Evolutionary conservation across 805 yeast genomes (phyloP).

Genomic region (Wickerhamiella kazuoi): DNA sequence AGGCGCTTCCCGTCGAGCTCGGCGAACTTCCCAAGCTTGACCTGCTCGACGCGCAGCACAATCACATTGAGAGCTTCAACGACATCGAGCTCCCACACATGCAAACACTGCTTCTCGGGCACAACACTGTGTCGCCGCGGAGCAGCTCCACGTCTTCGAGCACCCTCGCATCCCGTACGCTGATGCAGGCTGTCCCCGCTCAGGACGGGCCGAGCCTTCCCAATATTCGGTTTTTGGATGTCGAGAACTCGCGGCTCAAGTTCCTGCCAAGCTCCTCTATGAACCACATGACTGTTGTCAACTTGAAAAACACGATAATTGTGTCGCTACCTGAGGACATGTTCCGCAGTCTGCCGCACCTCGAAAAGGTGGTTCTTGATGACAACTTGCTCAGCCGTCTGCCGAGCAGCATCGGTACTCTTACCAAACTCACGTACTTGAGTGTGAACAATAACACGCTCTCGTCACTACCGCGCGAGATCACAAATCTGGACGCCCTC

Average conservation of each 20-base stretch:
- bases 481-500: slow-evolving; percentile 42
- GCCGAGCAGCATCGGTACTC: slow-evolving; percentile 47
- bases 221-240: slow-evolving; percentile 28
- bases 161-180: not conserved
- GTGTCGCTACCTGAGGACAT: slow-evolving; percentile 53
- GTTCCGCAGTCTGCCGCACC: slow-evolving; percentile 39
- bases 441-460: slow-evolving; percentile 63
- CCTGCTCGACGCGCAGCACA: slow-evolving; percentile 60
- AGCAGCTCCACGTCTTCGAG: not conserved
- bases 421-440: slow-evolving; percentile 43
- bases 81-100: slow-evolving; percentile 17
- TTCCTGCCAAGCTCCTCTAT: slow-evolving; percentile 37
- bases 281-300: slow-evolving; percentile 47
- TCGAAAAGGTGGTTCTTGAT: slow-evolving; percentile 61
- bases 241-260: not conserved
- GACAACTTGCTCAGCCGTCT: slow-evolving; percentile 64
- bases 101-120: slow-evolving; percentile 13
- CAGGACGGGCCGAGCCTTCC: not conserved
- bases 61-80: slow-evolving; percentile 23
- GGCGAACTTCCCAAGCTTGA: slow-evolving; percentile 42
- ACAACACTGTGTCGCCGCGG: slow-evolving; percentile 9
- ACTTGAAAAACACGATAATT: slow-evolving; percentile 66
- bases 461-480: slow-evolving; percentile 46
- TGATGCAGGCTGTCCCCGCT: not conserved
- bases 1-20: slow-evolving; percentile 41